Conservation (phyloP, 805 yeast species). For the Lachancea quebecensis region DNA sequence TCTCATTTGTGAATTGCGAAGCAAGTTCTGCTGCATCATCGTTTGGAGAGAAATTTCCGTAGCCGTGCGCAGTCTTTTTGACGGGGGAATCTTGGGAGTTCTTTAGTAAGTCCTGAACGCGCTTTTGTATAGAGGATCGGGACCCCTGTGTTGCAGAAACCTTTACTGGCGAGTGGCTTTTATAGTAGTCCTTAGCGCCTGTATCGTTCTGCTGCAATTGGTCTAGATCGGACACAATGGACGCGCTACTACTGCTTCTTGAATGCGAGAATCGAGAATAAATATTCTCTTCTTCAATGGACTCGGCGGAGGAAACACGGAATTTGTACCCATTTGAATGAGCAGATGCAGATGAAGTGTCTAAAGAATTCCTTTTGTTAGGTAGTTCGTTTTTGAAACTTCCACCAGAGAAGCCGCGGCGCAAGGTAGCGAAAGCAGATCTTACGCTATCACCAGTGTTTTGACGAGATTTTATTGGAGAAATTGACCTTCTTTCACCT, state of each 20-base stretch:
- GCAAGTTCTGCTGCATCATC: background rate
- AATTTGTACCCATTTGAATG: constrained; percentile 1
- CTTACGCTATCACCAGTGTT: constrained; percentile 23
- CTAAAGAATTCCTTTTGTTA: constrained; percentile 1
- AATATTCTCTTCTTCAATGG: constrained; percentile 5
- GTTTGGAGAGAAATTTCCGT: constrained; percentile 63
- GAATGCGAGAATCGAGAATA: background rate
- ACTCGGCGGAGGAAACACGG: constrained; percentile 5
- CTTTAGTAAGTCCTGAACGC: constrained; percentile 46
- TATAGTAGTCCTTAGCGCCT: constrained; percentile 7
- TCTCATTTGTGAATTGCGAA: constrained; percentile 8
- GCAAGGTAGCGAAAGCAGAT: constrained; percentile 16
- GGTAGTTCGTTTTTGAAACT: constrained; percentile 10
- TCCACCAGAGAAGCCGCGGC: constrained; percentile 11
- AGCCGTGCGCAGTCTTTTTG: constrained; percentile 66
- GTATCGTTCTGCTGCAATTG: constrained; percentile 6
- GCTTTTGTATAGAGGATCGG: constrained; percentile 41
- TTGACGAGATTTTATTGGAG: constrained; percentile 22
- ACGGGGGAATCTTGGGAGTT: constrained; percentile 33
- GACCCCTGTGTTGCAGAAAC: constrained; percentile 1
- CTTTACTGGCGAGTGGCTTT: constrained; percentile 9
- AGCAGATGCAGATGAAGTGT: background rate
- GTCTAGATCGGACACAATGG: constrained; percentile 11
- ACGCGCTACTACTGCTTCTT: constrained; percentile 3
- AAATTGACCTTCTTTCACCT: constrained; percentile 14